Evolutionary conservation across 371 early-diverging fungal species (phyloP).

Genomic region (Rhizopus sp.): DNA sequence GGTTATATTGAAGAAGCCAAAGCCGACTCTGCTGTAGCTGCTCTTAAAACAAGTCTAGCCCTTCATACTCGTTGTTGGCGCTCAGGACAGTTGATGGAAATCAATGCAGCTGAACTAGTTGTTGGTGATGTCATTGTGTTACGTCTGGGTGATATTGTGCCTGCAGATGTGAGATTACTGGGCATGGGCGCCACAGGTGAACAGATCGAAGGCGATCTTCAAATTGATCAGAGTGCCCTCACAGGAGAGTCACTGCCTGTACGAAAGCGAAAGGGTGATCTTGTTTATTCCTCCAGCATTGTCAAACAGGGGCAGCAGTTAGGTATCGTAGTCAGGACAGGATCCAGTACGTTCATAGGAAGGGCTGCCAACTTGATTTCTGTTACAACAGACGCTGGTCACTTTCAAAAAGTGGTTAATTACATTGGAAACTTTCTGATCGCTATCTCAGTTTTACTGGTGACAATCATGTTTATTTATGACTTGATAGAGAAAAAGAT

Average conservation of each 20-base stretch:
- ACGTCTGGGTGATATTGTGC: slow-evolving; percentile 92
- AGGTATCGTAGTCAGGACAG: slow-evolving; percentile 88
- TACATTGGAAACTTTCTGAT: slow-evolving; percentile 93
- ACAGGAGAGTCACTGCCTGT: slow-evolving; percentile 95
- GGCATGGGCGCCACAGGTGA: slow-evolving; percentile 86
- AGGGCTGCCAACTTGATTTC: slow-evolving; percentile 88
- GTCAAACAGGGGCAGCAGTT: slow-evolving; percentile 90
- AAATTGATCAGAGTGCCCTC: slow-evolving; percentile 94
- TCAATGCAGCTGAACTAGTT: slow-evolving; percentile 78
- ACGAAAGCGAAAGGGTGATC: slow-evolving; percentile 76
- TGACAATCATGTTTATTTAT: slow-evolving; percentile 79
- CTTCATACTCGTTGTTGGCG: slow-evolving; percentile 81
- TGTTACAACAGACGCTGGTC: slow-evolving; percentile 81
- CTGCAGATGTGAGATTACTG: slow-evolving; percentile 89
- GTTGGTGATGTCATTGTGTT: slow-evolving; percentile 91
- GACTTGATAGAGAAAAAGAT: slow-evolving; percentile 57
- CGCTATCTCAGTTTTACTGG: slow-evolving; percentile 78
- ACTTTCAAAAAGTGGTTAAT: slow-evolving; percentile 92
- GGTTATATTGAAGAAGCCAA: slow-evolving; percentile 90
- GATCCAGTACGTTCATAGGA: slow-evolving; percentile 88
- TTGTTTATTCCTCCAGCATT: slow-evolving; percentile 88
- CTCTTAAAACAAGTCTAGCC: slow-evolving; percentile 84
- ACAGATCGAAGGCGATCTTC: slow-evolving; percentile 71
- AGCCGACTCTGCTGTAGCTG: slow-evolving; percentile 90
- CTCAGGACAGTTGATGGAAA: slow-evolving; percentile 76